Conservation (phyloP, 2,329 filamentous ascomycete genomes). For the Neoscytalidium dimidiatum region DNA sequence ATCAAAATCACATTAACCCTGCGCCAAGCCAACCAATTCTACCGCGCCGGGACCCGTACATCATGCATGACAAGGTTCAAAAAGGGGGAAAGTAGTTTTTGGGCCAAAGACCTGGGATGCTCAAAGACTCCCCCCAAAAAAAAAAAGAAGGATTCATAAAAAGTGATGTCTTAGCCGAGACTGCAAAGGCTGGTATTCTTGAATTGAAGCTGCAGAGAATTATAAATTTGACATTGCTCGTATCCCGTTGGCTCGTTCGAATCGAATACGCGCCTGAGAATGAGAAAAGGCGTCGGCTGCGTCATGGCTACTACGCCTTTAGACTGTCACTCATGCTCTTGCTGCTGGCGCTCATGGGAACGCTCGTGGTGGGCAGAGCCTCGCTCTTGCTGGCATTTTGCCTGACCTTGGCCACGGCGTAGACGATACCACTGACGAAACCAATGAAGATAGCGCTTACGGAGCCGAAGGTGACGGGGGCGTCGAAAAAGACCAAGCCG, state of each 20-base stretch:
- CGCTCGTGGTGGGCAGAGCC: slow-evolving; percentile 66
- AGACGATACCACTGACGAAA: slow-evolving; percentile 90
- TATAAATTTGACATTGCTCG: neutral
- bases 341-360: slow-evolving; percentile 83
- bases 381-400: slow-evolving; percentile 66
- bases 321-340: slow-evolving; percentile 86
- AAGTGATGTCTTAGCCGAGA: neutral
- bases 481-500: slow-evolving; percentile 92
- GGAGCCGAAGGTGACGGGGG: slow-evolving; percentile 87
- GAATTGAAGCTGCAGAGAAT: neutral
- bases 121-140: neutral
- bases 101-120: neutral
- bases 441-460: slow-evolving; percentile 89
- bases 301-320: slow-evolving; percentile 51
- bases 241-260: slow-evolving; percentile 9
- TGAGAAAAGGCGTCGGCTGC: neutral
- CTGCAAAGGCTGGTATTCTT: neutral
- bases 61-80: slow-evolving; percentile 9
- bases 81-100: neutral
- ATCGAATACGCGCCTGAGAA: neutral
- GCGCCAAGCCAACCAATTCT: slow-evolving; percentile 7
- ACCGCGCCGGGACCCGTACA: slow-evolving; percentile 6
- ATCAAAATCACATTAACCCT: slow-evolving; percentile 2
- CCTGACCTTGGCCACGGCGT: slow-evolving; percentile 81
- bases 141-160: neutral